Conservation (phyloP, 2,329 filamentous ascomycete species). For the Diaporthe destruens region DNA sequence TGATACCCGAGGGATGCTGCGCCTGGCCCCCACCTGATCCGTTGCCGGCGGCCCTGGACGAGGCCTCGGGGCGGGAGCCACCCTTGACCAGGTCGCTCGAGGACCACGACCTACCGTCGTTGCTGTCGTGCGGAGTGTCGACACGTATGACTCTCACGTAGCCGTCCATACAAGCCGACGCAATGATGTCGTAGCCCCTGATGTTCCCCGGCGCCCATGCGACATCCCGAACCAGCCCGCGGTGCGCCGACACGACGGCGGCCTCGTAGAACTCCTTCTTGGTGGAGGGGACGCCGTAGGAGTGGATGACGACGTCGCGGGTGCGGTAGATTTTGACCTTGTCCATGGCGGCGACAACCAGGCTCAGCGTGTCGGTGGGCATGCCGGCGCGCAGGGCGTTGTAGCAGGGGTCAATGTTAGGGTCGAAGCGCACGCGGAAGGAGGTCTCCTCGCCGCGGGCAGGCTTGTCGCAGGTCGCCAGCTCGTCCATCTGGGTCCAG, state of each 20-base stretch:
- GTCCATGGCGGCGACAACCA: constrained; percentile 90
- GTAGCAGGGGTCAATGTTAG: constrained; percentile 85
- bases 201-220: constrained; percentile 95
- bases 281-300: constrained; percentile 65
- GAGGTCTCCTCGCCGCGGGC: constrained; percentile 86
- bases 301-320: constrained; percentile 65
- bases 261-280: constrained; percentile 88
- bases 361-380: constrained; percentile 79
- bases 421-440: constrained; percentile 89
- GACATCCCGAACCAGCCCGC: constrained; percentile 85
- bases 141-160: constrained; percentile 89
- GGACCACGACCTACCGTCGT: constrained; percentile 65
- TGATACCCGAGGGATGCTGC: constrained; percentile 62
- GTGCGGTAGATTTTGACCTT: constrained; percentile 87
- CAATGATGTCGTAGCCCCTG: constrained; percentile 88
- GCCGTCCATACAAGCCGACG: constrained; percentile 93
- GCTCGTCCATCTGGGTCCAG: constrained; percentile 81
- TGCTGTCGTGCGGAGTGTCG: constrained; percentile 66
- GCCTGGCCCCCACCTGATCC: constrained; percentile 42
- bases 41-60: constrained; percentile 31
- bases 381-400: constrained; percentile 84
- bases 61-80: constrained; percentile 42
- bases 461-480: constrained; percentile 78
- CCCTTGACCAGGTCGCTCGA: constrained; percentile 58
- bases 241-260: constrained; percentile 79